Evolutionary conservation across 2,329 filamentous ascomycete species (phyloP).

Genomic region (Monosporascus sp.): DNA sequence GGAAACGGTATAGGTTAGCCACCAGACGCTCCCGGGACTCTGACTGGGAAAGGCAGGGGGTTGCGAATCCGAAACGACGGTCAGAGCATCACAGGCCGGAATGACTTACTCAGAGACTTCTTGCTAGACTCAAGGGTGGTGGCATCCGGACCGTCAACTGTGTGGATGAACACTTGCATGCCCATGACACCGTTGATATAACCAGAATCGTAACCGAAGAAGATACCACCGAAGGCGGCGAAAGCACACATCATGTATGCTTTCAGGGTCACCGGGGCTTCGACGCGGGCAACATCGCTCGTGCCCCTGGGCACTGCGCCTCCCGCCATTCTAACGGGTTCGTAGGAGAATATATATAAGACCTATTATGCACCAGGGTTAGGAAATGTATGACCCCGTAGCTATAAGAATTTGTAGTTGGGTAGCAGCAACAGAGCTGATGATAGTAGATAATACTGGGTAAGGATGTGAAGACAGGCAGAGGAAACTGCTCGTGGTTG

Average conservation of each 20-base stretch:
- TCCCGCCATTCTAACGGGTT: constrained; percentile 19
- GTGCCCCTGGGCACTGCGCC: constrained; percentile 30
- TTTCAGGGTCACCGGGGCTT: constrained; percentile 52
- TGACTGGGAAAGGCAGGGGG: neutral
- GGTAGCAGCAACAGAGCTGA: too few species aligned
- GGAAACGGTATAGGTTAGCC: neutral
- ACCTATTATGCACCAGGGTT: neutral
- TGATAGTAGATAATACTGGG: too few species aligned
- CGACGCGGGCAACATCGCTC: constrained; percentile 47
- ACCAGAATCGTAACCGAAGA: constrained; percentile 35
- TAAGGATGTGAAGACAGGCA: too few species aligned
- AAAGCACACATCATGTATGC: constrained; percentile 35
- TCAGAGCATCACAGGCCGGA: neutral
- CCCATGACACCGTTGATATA: constrained; percentile 34
- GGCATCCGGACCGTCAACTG: constrained; percentile 27
- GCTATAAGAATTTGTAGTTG: too few species aligned
- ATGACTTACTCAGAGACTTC: constrained; percentile 38
- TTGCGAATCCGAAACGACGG: neutral
- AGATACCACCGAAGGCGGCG: constrained; percentile 30
- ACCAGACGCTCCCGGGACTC: neutral
- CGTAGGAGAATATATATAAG: neutral
- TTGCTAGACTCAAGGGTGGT: constrained; percentile 33
- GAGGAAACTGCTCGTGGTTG: too few species aligned
- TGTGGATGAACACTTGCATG: constrained; percentile 30
- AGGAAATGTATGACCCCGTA: neutral